Conservation (phyloP, 2,329 filamentous ascomycete genomes). For the Xylaria sp. region DNA sequence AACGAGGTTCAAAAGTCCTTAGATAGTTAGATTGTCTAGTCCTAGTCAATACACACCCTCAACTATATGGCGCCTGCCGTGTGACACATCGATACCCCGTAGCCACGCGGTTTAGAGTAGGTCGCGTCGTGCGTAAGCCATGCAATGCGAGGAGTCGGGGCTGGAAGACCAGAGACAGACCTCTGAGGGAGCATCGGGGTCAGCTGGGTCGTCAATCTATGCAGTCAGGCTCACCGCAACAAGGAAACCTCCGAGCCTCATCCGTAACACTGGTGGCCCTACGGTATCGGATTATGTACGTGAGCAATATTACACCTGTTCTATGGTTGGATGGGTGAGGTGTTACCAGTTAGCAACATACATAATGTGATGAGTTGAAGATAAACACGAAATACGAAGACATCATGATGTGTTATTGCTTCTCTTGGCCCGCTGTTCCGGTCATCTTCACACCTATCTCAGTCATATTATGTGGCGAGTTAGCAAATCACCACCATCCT, state of each 20-base stretch:
- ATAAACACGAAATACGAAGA: not conserved
- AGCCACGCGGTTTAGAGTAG: constrained; percentile 6
- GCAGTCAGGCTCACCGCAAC: not conserved
- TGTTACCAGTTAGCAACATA: not conserved
- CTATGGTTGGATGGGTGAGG: too few relatives aligned
- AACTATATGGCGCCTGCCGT: not conserved
- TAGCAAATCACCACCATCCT: not conserved
- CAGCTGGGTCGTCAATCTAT: constrained; percentile 19
- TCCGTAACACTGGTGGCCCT: not conserved
- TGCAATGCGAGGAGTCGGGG: not conserved
- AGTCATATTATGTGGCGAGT: not conserved
- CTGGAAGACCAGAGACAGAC: constrained; percentile 11
- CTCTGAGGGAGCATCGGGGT: not conserved
- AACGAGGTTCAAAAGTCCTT: not conserved
- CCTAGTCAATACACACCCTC: constrained; percentile 1
- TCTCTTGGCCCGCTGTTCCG: not conserved
- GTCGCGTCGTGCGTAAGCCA: not conserved
- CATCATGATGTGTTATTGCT: not conserved
- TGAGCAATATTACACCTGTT: not conserved
- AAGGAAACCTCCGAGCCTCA: not conserved
- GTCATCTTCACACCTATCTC: not conserved
- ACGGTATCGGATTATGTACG: not conserved
- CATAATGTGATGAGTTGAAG: not conserved
- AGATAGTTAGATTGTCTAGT: not conserved
- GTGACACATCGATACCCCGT: not conserved